phyloP scores from a whole-genome alignment of 176 grass and related monocot genomes.

The Eragrostis curvula region DNA sequence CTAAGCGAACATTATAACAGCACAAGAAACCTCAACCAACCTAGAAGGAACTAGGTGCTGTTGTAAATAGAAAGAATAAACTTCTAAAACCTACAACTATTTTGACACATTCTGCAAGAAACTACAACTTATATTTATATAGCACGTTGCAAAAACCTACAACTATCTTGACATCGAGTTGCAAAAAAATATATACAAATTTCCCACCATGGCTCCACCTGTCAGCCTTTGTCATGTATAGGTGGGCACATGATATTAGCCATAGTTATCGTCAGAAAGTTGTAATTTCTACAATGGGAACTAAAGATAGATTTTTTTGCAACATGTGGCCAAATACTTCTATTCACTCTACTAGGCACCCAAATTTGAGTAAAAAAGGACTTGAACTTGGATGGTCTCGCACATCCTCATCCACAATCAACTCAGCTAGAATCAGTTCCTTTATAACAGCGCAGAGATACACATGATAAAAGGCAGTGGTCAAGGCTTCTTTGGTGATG shows the following conservation, averaged over 20 bases:
- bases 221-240: no score
- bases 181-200: not conserved
- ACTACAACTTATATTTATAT: no score
- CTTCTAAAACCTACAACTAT: not conserved
- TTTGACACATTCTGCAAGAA: not conserved
- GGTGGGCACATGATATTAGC: no score
- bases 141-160: no score
- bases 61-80: not conserved
- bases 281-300: no score
- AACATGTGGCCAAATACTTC: no score
- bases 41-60: not conserved
- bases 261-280: no score
- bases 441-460: not conserved
- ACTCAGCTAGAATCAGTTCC: not conserved
- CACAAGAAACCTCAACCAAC: not conserved
- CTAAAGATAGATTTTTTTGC: no score
- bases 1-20: constrained; percentile 5
- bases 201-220: no score
- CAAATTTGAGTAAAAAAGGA: not conserved
- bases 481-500: constrained; percentile 3
- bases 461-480: not conserved
- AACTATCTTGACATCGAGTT: not conserved
- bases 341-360: no score
- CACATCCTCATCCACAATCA: not conserved
- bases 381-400: not conserved